Evolutionary conservation across 2,329 filamentous ascomycete genomes (phyloP).

Genomic region (Pleurostoma richardsiae): DNA sequence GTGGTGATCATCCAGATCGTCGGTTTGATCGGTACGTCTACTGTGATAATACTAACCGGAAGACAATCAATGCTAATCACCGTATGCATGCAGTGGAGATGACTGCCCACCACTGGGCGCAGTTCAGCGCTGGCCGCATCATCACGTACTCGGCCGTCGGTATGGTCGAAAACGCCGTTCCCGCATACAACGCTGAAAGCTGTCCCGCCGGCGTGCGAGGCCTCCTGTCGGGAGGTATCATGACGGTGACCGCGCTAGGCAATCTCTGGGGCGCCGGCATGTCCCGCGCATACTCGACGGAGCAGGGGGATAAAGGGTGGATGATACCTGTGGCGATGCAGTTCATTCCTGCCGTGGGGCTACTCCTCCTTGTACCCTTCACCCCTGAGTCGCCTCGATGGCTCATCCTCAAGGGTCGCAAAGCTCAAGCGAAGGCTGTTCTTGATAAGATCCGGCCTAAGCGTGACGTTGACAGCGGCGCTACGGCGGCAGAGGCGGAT

Average conservation of each 20-base stretch:
- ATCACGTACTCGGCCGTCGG: slow-evolving; percentile 18
- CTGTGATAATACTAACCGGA: too few species aligned
- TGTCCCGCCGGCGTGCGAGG: slow-evolving; percentile 3
- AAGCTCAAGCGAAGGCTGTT: neutral
- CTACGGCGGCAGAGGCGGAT: neutral
- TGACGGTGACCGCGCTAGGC: neutral
- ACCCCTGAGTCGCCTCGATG: slow-evolving; percentile 3
- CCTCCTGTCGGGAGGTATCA: slow-evolving; percentile 1
- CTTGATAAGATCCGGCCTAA: slow-evolving; percentile 3
- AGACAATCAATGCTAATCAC: neutral
- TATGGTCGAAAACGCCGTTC: slow-evolving; percentile 4
- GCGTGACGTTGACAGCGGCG: neutral
- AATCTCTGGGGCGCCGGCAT: slow-evolving; percentile 4
- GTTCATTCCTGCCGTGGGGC: slow-evolving; percentile 1
- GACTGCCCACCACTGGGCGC: slow-evolving; percentile 2
- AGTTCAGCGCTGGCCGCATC: slow-evolving; percentile 10
- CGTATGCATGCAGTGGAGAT: slow-evolving; percentile 1
- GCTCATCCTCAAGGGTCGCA: slow-evolving; percentile 2
- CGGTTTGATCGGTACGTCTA: slow-evolving; percentile 1
- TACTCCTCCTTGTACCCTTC: slow-evolving; percentile 1
- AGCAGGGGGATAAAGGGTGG: neutral
- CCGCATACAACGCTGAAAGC: slow-evolving; percentile 4
- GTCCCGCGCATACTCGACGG: neutral
- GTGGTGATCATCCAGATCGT: slow-evolving; percentile 1
- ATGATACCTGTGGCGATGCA: slow-evolving; percentile 1